phyloP scores from a whole-genome alignment of 1,139 yeast species.

The Torulaspora pretoriensis region DNA sequence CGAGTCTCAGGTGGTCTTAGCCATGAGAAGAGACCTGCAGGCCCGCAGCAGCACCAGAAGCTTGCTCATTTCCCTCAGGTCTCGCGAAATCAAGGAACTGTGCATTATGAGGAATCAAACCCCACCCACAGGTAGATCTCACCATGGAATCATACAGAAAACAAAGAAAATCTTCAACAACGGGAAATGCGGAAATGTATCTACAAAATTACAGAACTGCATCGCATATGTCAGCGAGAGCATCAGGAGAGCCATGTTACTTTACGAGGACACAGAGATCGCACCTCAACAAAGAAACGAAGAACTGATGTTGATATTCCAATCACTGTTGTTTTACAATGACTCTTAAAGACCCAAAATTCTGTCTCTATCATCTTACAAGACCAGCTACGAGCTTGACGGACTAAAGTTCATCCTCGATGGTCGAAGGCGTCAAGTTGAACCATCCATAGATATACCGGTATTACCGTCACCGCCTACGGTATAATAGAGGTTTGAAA shows the following conservation, averaged over 20 bases:
- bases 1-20: constrained; percentile 47
- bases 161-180: constrained; percentile 29
- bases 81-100: constrained; percentile 54
- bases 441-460: neutral
- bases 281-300: constrained; percentile 11
- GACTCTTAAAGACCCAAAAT: neutral
- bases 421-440: too few relatives aligned
- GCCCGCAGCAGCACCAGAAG: constrained; percentile 29
- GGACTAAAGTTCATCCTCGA: neutral
- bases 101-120: constrained; percentile 39
- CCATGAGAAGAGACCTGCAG: constrained; percentile 55
- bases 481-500: constrained; percentile 3
- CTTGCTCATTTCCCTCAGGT: constrained; percentile 46
- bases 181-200: constrained; percentile 28
- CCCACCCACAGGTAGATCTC: constrained; percentile 5
- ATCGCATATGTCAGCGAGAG: constrained; percentile 24
- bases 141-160: constrained; percentile 25
- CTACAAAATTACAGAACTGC: constrained; percentile 25
- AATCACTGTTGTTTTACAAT: constrained; percentile 16
- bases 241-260: constrained; percentile 23
- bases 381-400: neutral
- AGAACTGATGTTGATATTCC: constrained; percentile 19
- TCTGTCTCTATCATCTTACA: neutral
- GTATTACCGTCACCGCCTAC: constrained; percentile 5
- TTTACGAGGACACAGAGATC: constrained; percentile 23